Percentiles rank a stretch among this genome's conserved stretches.
Evolutionary conservation across 768 basidiomycete species (phyloP).

Genomic region (Suillus clintonianus): DNA sequence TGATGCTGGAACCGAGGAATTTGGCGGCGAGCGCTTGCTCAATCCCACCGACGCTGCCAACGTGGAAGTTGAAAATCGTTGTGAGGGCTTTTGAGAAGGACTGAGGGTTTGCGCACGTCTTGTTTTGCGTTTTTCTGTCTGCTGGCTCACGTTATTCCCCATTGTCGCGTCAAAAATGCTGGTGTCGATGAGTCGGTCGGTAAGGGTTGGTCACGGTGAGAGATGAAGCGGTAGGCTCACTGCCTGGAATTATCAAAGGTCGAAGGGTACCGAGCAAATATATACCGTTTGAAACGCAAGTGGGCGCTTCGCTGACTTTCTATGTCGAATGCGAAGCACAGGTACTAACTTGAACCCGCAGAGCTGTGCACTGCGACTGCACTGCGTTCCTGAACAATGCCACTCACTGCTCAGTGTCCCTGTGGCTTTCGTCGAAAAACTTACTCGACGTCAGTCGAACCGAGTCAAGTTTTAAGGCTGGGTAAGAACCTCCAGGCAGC

Average conservation of each 20-base stretch:
- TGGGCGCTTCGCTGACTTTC: conserved; percentile 1
- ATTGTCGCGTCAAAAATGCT: conserved; percentile 11
- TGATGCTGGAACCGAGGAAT: conserved; percentile 14
- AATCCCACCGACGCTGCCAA: conserved; percentile 17
- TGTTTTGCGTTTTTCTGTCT: conserved; percentile 20
- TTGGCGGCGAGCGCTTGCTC: conserved; percentile 29
- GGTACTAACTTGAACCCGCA: neutral
- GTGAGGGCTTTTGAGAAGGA: conserved; percentile 26
- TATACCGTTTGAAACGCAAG: neutral
- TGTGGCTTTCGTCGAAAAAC: neutral
- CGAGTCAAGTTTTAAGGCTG: neutral
- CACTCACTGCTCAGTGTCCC: neutral
- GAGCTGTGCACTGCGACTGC: neutral
- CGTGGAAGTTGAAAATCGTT: conserved; percentile 15
- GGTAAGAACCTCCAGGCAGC: neutral
- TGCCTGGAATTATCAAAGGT: neutral
- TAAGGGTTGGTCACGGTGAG: conserved; percentile 2
- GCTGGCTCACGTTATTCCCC: conserved; percentile 30
- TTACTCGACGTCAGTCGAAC: neutral
- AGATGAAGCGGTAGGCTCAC: neutral
- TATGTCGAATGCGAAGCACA: conserved; percentile 1
- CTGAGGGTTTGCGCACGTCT: conserved; percentile 27
- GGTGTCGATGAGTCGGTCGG: neutral
- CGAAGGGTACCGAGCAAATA: neutral
- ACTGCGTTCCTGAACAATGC: neutral